Evolutionary conservation across 345 rosid species (phyloP), one percentile per base, ranked within the genome.

Genomic region (Bruguiera gymnorhiza): DNA sequence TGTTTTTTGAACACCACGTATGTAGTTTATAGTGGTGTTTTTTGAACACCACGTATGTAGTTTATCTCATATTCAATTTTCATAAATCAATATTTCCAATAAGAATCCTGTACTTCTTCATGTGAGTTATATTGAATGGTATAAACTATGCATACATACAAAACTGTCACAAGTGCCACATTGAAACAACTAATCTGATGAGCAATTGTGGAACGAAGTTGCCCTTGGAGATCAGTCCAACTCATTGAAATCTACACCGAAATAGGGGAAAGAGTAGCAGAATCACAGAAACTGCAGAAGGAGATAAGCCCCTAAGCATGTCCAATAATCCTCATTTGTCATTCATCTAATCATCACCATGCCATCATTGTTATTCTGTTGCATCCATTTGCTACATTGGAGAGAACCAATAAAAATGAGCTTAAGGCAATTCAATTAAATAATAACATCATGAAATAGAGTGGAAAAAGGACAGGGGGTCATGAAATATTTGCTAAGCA

Each of bases 361-460:
- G 29, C 18, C 60, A 51, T 36, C 23, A 66, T 52, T 31, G 50
- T 39, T 26, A 24, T 27, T 24, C 16, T 18, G 24, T 61, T 21
- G 68, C 36, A 55, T 68, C 77, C 69, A 27, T 61, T 64, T 53
- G 21, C 77, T 68, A 63, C 31, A 36, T 55, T 46, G 15, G 9
- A 37, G 23, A 60, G n/a, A 68, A 66, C 31, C 62, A 52, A 55
- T 30, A 34, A 39, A 62, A 18, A 11, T 54, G 24, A 18, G 55
- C 3, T 27, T 32, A 18, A 56, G 57, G 23, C 34, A 9, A 36
- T 36, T 4, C 39, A 30, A 54, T 27, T 30, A 26, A 5, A 54
- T 4, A 73, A 73, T 30, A 34, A n/a, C 23, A 59, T 48, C 71
- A 66, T 6, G 5, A 31, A 58, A 65, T 21, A 60, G 16, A 21